These are phyloP conservation scores for Penicillium dipodomyicola DNA, from an alignment of 495 filamentous ascomycete species.

Conservation along the genomic window DNA sequence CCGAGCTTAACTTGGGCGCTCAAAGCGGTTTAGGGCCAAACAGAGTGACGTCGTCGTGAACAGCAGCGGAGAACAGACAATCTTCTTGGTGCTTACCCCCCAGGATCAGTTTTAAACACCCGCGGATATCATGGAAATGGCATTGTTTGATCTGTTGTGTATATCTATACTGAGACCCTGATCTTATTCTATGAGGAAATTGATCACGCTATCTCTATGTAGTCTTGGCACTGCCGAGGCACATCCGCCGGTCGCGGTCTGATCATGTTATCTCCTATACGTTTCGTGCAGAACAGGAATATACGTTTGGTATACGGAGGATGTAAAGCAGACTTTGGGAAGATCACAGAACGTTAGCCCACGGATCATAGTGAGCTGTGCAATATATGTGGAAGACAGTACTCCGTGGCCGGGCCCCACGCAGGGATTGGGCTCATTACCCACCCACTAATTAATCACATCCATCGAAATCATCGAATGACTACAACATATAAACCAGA, in stretches of 20 bases:
- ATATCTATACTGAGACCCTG: not conserved
- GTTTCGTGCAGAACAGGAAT: not conserved
- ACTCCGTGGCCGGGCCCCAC: slow-evolving; percentile 9
- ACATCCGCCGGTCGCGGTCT: not conserved
- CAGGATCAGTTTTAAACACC: not conserved
- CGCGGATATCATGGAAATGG: not conserved
- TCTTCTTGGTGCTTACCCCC: not conserved
- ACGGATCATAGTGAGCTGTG: not conserved
- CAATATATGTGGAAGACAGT: slow-evolving; percentile 16
- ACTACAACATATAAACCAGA: not conserved
- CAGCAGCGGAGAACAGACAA: not conserved
- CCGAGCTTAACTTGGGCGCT: slow-evolving; percentile 24
- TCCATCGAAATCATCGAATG: slow-evolving; percentile 1
- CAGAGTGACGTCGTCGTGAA: slow-evolving; percentile 28
- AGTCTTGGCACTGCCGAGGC: not conserved
- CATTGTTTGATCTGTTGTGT: not conserved
- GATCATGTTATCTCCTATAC: not conserved
- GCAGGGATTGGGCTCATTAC: slow-evolving; percentile 5
- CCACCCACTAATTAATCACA: slow-evolving; percentile 1
- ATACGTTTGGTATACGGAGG: no score
- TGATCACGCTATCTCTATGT: not conserved
- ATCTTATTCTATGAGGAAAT: not conserved
- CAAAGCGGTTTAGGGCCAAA: slow-evolving; percentile 29
- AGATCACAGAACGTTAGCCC: not conserved
- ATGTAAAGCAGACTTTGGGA: no score